phyloP scores from a whole-genome alignment of 2,329 filamentous ascomycete genomes.

The Colletotrichum musicola region DNA sequence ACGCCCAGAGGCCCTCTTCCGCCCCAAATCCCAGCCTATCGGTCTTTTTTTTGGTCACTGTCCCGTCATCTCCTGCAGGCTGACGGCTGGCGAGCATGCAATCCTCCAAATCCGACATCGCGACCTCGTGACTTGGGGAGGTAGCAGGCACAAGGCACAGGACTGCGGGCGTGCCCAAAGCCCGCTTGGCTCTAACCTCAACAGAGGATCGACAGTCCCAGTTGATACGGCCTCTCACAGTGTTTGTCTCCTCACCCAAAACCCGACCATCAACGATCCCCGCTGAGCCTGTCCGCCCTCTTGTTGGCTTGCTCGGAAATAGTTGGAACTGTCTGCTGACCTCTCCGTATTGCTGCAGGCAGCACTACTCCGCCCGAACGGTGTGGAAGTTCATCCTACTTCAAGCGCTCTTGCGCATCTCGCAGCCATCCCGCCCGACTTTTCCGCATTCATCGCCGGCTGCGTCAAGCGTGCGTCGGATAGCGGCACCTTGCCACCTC shows the following conservation, averaged over 20 bases:
- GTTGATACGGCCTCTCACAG: conserved; percentile 14
- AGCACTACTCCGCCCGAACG: not conserved
- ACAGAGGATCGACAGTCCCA: conserved; percentile 18
- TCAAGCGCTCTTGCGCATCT: conserved; percentile 12
- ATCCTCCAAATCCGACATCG: not conserved
- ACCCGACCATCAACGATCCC: not conserved
- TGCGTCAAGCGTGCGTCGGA: conserved; percentile 17
- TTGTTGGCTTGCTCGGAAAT: conserved; percentile 7
- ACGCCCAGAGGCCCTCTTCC: not conserved
- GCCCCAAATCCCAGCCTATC: not conserved
- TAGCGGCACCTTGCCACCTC: conserved; percentile 23
- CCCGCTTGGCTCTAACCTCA: no score
- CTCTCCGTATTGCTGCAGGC: no score
- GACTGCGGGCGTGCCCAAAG: conserved; percentile 29
- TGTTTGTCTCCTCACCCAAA: conserved; percentile 19
- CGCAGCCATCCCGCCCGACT: conserved; percentile 24
- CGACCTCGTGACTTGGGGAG: conserved; percentile 17
- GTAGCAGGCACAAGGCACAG: not conserved
- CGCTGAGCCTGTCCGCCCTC: not conserved
- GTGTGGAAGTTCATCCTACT: conserved; percentile 8
- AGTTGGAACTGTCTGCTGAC: conserved; percentile 29
- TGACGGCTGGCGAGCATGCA: not conserved
- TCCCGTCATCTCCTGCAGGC: conserved; percentile 13
- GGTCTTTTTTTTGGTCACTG: not conserved
- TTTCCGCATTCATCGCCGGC: not conserved